Conservation (phyloP, 108 stramenopile species). For the Cyclostephanos invisitatus region DNA sequence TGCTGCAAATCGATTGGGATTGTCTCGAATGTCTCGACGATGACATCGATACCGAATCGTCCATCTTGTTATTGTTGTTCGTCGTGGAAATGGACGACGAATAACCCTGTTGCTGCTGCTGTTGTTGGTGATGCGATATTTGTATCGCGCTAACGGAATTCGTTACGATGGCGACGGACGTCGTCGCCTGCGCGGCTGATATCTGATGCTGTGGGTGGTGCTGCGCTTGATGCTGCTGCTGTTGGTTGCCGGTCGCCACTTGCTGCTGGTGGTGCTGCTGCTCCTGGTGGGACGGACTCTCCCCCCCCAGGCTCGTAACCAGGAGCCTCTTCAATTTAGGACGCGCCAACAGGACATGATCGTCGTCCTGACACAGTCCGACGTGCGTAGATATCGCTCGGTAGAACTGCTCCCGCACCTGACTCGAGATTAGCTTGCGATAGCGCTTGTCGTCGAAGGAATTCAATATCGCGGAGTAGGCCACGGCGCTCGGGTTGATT, state of each 20-base stretch:
- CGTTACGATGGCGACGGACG: conserved; percentile 7
- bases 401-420: conserved; percentile 37
- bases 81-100: too few species aligned
- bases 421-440: conserved; percentile 12
- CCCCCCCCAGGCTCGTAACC: conserved; percentile 33
- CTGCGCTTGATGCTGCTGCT: conserved; percentile 4
- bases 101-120: too few species aligned
- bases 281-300: conserved; percentile 6
- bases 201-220: conserved; percentile 12
- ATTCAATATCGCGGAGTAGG: conserved; percentile 69
- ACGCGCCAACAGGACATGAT: conserved; percentile 27
- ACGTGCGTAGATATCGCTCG: conserved; percentile 37
- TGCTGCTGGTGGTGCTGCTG: conserved; percentile 20
- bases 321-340: conserved; percentile 34
- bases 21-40: conserved; percentile 30
- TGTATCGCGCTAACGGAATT: conserved; percentile 19
- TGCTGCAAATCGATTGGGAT: conserved; percentile 33
- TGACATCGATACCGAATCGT: conserved; percentile 23
- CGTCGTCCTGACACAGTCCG: conserved; percentile 30
- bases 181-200: background rate
- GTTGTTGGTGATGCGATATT: conserved; percentile 12
- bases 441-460: conserved; percentile 52
- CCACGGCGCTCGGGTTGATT: conserved; percentile 55
- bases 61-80: background rate
- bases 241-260: conserved; percentile 6